Base-by-base conservation (phyloP, 2,329 filamentous ascomycete species). In the Dactylellina drechsleri region DNA sequence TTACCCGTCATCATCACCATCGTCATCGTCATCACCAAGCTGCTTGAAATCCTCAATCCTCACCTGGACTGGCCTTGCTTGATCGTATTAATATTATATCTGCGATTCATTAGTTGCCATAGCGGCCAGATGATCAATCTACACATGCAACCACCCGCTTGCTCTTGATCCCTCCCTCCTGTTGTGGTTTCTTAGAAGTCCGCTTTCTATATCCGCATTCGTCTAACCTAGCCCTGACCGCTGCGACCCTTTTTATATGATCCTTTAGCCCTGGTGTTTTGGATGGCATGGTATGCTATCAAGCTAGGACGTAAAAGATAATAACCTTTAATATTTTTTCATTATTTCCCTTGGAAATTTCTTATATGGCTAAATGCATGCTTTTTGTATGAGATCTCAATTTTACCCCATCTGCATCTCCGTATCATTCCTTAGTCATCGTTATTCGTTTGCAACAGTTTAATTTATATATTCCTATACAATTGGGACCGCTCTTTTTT, bases 121-220 rank as follows among this genome's bases (percentile, higher is more conserved):
- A 36, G 31, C 31, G 31, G 31, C 31, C 18, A 31, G 26, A 50
- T 50, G 43, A 61, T 61, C 20, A 15, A 57, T 36, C 31, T 36
- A 36, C 31, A 36, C 31, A 36, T 58, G 40, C 62, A 57, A 20
- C 23, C 18, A 31, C 26, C 61, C 36, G 49, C 31, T 36, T 36
- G 31, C 50, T 26, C 18, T 45, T 41, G 50, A 54, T 57, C 50
- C 50, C 49, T 45, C 41, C 28, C 49, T 15, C 31, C 10, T 10
- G 31, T 36, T 56, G 18, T 41, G 23, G 8, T 28, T 61, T 47
- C 58, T 36, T n/a, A 36, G 43, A 15, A 50, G 23, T 20, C 43
- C 18, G 45, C 45, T 61, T 47, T 62, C 41, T 45, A 62, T 62
- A 62, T 52, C 59, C 59, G 49, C 47, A 40, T 62, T 53, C 28